A percentile compares a stretch with the other conserved stretches of the same genome.
Evolutionary conservation across 139 green algal species (phyloP).

Genomic region (Edaphochlamys debaryana): DNA sequence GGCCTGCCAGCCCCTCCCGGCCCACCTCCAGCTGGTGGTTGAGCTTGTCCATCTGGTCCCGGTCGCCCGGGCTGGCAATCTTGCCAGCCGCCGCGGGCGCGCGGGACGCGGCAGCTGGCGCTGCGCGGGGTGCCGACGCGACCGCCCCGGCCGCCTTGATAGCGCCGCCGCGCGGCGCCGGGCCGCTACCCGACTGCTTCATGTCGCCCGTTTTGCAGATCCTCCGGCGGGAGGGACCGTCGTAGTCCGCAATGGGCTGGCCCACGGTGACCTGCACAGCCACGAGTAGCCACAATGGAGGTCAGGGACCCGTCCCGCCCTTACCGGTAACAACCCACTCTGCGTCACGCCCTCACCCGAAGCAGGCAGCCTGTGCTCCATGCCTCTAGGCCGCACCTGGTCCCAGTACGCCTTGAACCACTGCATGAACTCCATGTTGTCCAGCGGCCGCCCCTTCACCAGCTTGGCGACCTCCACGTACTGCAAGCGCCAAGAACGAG

Average conservation of each 20-base stretch:
- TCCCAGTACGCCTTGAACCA: slow-evolving; percentile 92
- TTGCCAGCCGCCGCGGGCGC: background rate
- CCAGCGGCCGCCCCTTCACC: slow-evolving; percentile 89
- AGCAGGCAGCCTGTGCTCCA: no score
- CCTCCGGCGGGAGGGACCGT: slow-evolving; percentile 51
- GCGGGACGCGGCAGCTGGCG: background rate
- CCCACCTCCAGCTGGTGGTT: slow-evolving; percentile 41
- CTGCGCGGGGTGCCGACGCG: background rate
- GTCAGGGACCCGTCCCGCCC: no score
- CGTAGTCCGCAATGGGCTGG: slow-evolving; percentile 68
- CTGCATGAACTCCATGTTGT: slow-evolving; percentile 99
- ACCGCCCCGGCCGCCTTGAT: slow-evolving; percentile 12
- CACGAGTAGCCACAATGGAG: background rate
- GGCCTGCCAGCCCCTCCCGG: no score
- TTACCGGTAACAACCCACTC: no score
- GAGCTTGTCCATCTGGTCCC: slow-evolving; percentile 44
- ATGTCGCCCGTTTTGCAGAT: slow-evolving; percentile 75
- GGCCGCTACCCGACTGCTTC: slow-evolving; percentile 28
- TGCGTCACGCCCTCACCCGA: no score
- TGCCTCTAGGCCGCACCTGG: slow-evolving; percentile 29
- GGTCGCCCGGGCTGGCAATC: slow-evolving; percentile 8
- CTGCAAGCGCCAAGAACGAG: no score
- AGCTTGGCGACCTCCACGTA: slow-evolving; percentile 90
- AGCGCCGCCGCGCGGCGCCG: background rate
- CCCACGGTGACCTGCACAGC: slow-evolving; percentile 28